phyloP scores from a whole-genome alignment of 768 basidiomycete species.

The Sporobolomyces roseus region DNA sequence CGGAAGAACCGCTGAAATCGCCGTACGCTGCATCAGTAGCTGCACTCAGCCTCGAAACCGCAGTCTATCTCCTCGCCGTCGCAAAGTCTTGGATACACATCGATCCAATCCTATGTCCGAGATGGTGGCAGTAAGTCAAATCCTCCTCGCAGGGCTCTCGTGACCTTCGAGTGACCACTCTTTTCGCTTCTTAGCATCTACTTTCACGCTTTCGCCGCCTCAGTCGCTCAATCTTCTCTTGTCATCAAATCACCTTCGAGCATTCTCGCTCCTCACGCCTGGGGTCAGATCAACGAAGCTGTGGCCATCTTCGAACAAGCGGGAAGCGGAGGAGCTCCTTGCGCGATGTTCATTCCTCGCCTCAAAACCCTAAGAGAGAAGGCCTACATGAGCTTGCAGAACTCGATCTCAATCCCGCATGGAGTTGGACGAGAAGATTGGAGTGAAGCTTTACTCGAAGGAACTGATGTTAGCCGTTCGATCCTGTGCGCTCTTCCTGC shows the following conservation, averaged over 20 bases:
- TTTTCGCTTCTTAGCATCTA: constrained; percentile 9
- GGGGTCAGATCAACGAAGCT: constrained; percentile 30
- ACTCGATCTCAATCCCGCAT: constrained; percentile 16
- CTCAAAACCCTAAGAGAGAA: constrained; percentile 23
- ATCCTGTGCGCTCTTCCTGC: constrained; percentile 11
- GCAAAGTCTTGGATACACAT: constrained; percentile 23
- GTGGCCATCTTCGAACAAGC: constrained; percentile 24
- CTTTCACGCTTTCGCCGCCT: constrained; percentile 34
- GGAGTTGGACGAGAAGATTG: background rate
- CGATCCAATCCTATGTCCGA: constrained; percentile 8
- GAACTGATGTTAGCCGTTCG: constrained; percentile 1
- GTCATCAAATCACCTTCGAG: constrained; percentile 29
- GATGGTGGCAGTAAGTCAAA: constrained; percentile 34
- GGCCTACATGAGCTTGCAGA: constrained; percentile 23
- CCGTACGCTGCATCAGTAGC: constrained; percentile 22
- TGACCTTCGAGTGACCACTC: background rate
- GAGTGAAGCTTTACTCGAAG: background rate
- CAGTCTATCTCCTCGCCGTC: constrained; percentile 29
- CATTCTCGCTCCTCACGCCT: constrained; percentile 30
- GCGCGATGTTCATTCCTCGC: constrained; percentile 26
- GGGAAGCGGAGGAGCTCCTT: constrained; percentile 17
- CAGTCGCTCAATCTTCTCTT: constrained; percentile 19
- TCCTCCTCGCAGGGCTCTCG: background rate
- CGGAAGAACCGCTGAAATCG: constrained; percentile 31
- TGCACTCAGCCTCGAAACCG: constrained; percentile 33